Evolutionary conservation across 2,329 filamentous ascomycete genomes (phyloP).

Genomic region (Reticulascus tulasneorum): DNA sequence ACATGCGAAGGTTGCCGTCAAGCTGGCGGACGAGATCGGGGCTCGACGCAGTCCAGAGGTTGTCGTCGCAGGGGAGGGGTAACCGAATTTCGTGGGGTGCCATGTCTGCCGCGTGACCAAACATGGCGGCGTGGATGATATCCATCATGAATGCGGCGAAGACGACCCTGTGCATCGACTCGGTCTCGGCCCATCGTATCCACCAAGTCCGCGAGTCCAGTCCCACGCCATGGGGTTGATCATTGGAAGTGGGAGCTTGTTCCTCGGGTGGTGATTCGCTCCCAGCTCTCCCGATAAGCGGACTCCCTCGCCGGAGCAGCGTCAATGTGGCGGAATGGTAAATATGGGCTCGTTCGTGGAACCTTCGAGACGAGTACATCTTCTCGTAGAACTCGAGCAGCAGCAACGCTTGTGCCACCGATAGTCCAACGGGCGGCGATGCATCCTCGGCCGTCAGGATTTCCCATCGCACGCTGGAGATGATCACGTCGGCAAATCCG

Average conservation of each 20-base stretch:
- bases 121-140: constrained; percentile 86
- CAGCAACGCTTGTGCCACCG: constrained; percentile 82
- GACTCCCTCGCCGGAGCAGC: constrained; percentile 79
- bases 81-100: constrained; percentile 84
- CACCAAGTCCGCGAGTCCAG: constrained; percentile 58
- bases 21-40: constrained; percentile 73
- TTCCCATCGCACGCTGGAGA: constrained; percentile 73
- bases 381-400: constrained; percentile 89
- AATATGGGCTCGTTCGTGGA: constrained; percentile 87
- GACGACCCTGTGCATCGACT: constrained; percentile 80
- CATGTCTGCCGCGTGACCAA: constrained; percentile 87
- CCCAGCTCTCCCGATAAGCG: constrained; percentile 74
- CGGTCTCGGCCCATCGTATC: constrained; percentile 84
- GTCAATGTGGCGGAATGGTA: constrained; percentile 85
- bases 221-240: constrained; percentile 16
- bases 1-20: constrained; percentile 71
- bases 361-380: constrained; percentile 75
- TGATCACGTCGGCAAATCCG: constrained; percentile 55
- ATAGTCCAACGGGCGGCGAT: constrained; percentile 76
- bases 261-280: constrained; percentile 73
- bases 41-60: constrained; percentile 77
- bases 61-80: constrained; percentile 81
- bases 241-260: constrained; percentile 25
- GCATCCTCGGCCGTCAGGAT: constrained; percentile 81
- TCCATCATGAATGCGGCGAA: constrained; percentile 90